Conservation (phyloP, 768 basidiomycete species). For the Mycena rosella region DNA sequence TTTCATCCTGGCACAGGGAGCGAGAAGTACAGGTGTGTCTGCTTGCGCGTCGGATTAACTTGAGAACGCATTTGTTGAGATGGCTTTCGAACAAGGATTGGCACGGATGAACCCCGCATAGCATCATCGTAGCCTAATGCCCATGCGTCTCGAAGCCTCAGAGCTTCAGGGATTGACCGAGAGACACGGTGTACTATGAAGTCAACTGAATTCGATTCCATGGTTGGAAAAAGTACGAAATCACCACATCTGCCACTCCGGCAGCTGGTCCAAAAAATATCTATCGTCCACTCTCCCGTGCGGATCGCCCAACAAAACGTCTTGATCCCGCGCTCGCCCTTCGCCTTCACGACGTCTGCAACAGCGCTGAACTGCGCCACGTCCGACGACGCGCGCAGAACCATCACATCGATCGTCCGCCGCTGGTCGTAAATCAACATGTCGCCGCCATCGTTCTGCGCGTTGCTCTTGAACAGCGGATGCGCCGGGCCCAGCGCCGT, state of each 20-base stretch:
- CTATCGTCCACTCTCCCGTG: slow-evolving; percentile 34
- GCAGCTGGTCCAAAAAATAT: slow-evolving; percentile 28
- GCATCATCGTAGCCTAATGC: too few species aligned
- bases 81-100: too few species aligned
- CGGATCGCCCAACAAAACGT: slow-evolving; percentile 33
- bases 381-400: slow-evolving; percentile 6
- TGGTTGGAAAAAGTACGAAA: neutral
- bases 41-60: too few species aligned
- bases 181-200: too few species aligned
- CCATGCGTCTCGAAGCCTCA: too few species aligned
- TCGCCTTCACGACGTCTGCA: slow-evolving; percentile 15
- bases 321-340: slow-evolving; percentile 24
- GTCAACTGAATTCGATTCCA: too few species aligned
- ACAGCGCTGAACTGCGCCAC: slow-evolving; percentile 10
- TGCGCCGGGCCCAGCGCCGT: slow-evolving; percentile 16
- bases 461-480: neutral
- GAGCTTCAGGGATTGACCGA: too few species aligned
- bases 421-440: slow-evolving; percentile 31
- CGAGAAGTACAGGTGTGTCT: too few species aligned
- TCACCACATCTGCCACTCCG: slow-evolving; percentile 34
- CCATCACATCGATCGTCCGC: slow-evolving; percentile 21
- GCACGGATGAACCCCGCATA: too few species aligned
- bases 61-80: too few species aligned
- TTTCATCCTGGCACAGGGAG: too few species aligned
- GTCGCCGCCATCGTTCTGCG: neutral